Evolutionary conservation across 2,329 filamentous ascomycete species (phyloP), one percentile per base, ranked within the genome.

Genomic region (Neurospora sp.): DNA sequence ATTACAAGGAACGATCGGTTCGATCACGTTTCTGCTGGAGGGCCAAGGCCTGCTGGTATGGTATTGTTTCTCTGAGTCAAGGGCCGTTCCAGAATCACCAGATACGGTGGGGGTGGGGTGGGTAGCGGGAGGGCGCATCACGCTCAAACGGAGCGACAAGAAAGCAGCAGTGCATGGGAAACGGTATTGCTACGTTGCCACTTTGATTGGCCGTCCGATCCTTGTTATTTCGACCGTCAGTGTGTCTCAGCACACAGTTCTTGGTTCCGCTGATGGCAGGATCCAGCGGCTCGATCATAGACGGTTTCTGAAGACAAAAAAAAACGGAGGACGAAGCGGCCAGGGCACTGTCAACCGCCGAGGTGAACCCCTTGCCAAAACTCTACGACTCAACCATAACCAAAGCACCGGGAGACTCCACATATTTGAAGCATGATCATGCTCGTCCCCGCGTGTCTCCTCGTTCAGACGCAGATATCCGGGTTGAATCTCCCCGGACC

Each of bases 401-500:
- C 69, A 68, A 65, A 73, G 66, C 38, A 69, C 69, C 38, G 71
- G 71, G 67, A 72, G 67, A 40, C 66, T 40, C 19, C 43, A 33
- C 23, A 66, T 57, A 66, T 62, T 43, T 52, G 38, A 66, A 71
- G 71, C 70, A 43, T 73, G 73, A 76, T 74, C 68, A 71, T 73
- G 74, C 73, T 68, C 72, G 69, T 68, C 38, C 70, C 74, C 74
- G 74, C 37, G 57, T 57, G 19, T 70, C 68, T 65, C 67, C 66
- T 66, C 69, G 40, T 67, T 43, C 69, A 66, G 33, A 72, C 71
- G 74, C 74, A 73, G 71, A 74, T 72, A 71, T 52, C 74, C 74
- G 73, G 46, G 23, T 65, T 33, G 52, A 66, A 46, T 52, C 37
- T 23, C 17, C 33, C 8, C 57, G 67, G 46, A 40, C 72, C 72